These are phyloP conservation scores for Coccomyxa sp. DNA, from an alignment of 139 green algal species.

Conservation along the genomic window DNA sequence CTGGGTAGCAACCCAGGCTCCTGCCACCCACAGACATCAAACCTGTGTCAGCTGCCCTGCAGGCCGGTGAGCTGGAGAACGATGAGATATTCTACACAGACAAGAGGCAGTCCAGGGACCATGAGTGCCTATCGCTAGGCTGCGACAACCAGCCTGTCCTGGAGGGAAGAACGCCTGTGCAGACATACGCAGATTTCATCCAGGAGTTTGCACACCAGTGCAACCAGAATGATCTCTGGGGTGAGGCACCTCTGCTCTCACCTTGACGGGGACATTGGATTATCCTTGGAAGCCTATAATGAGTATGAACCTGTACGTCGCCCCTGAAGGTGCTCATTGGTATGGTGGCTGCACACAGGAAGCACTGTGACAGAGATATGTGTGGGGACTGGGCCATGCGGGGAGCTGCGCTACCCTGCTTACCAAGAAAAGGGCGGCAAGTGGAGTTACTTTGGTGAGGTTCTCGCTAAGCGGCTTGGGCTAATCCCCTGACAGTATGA, in stretches of 20 bases:
- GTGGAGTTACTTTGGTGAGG: conserved; percentile 89
- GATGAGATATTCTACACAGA: conserved; percentile 99
- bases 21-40: no score
- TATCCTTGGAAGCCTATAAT: no score
- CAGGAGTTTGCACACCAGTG: conserved; percentile 74
- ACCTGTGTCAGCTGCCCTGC: no score
- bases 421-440: conserved; percentile 91
- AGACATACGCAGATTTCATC: conserved; percentile 94
- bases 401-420: conserved; percentile 94
- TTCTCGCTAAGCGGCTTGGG: no score
- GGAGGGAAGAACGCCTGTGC: conserved; percentile 80
- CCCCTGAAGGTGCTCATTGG: no score
- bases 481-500: no score
- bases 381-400: conserved; percentile 90
- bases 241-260: conserved; percentile 36
- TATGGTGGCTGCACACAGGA: conserved; percentile 13
- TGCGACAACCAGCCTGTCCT: conserved; percentile 83
- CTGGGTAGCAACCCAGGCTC: no score
- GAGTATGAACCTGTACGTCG: no score
- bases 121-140: conserved; percentile 90
- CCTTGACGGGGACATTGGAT: background rate
- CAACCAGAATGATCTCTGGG: conserved; percentile 61
- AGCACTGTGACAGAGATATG: conserved; percentile 86
- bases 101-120: conserved; percentile 75
- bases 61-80: conserved; percentile 70